phyloP scores from a whole-genome alignment of 2,329 filamentous ascomycete species.

The Trichoderma simmonsii region DNA sequence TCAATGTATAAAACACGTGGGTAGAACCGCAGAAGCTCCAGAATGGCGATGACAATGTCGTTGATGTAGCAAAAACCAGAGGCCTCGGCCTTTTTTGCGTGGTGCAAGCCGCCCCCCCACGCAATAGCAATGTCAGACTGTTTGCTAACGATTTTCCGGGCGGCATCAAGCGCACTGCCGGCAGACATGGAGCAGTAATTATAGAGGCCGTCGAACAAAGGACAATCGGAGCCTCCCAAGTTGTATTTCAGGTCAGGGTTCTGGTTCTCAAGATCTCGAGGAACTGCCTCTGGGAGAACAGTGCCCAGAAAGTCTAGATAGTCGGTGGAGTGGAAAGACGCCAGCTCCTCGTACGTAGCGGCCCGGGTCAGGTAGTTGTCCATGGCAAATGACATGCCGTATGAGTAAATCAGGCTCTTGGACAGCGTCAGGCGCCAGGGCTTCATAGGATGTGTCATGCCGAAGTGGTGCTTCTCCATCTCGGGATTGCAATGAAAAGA shows the following conservation, averaged over 20 bases:
- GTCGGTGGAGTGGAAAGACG: slow-evolving; percentile 79
- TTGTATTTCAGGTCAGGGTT: slow-evolving; percentile 73
- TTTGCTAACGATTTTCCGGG: slow-evolving; percentile 78
- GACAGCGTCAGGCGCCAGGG: slow-evolving; percentile 95
- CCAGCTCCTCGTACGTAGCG: slow-evolving; percentile 84
- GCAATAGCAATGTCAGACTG: slow-evolving; percentile 96
- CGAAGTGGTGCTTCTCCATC: slow-evolving; percentile 96
- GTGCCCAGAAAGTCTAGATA: slow-evolving; percentile 86
- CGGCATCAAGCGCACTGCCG: slow-evolving; percentile 85
- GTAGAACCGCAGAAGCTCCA: slow-evolving; percentile 78
- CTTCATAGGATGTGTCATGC: slow-evolving; percentile 97
- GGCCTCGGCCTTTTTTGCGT: slow-evolving; percentile 91
- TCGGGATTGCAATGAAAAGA: slow-evolving; percentile 94
- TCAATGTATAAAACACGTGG: slow-evolving; percentile 91
- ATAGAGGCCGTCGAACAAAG: slow-evolving; percentile 92
- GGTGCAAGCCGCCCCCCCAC: slow-evolving; percentile 94
- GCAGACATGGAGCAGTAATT: slow-evolving; percentile 94
- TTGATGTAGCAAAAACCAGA: slow-evolving; percentile 99
- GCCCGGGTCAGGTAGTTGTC: slow-evolving; percentile 83
- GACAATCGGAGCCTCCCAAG: slow-evolving; percentile 87
- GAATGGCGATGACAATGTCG: slow-evolving; percentile 91
- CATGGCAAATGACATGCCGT: slow-evolving; percentile 96
- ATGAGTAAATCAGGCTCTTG: slow-evolving; percentile 90
- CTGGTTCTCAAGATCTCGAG: slow-evolving; percentile 62
- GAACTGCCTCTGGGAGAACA: slow-evolving; percentile 61